Percentiles rank a stretch among this genome's conserved stretches.
Conservation (phyloP, 75 land plant genomes). For the Picea glauca region DNA sequence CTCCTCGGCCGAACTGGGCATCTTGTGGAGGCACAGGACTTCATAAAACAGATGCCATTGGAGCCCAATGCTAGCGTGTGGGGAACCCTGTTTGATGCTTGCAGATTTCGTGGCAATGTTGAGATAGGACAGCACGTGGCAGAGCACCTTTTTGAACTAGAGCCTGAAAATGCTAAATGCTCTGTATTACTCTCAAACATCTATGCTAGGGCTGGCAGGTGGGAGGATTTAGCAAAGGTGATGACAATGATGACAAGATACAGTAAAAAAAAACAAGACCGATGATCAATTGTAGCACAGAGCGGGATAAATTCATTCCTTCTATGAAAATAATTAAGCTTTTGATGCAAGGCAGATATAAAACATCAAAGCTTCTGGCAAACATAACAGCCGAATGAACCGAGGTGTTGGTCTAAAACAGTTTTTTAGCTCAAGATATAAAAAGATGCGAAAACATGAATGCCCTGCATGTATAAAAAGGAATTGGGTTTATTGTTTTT, state of each 20-base stretch:
- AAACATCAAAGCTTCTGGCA: too few species aligned
- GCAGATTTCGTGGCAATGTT: slow-evolving; percentile 29
- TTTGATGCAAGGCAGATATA: too few species aligned
- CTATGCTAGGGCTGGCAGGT: slow-evolving; percentile 32
- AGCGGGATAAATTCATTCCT: too few species aligned
- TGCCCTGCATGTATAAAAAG: too few species aligned
- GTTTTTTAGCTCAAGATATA: too few species aligned
- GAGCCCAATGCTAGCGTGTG: slow-evolving; percentile 21
- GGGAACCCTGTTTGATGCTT: slow-evolving; percentile 36
- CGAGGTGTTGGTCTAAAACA: too few species aligned
- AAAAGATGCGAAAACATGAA: too few species aligned
- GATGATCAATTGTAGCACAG: too few species aligned
- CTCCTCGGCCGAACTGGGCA: slow-evolving; percentile 23
- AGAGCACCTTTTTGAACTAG: slow-evolving; percentile 26
- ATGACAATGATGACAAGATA: slow-evolving; percentile 24
- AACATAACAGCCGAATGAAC: too few species aligned
- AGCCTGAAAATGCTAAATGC: slow-evolving; percentile 17
- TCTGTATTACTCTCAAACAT: slow-evolving; percentile 32
- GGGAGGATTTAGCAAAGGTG: slow-evolving; percentile 40
- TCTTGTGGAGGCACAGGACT: slow-evolving; percentile 28
- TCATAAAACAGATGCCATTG: slow-evolving; percentile 22
- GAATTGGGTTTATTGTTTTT: too few species aligned
- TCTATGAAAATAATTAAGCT: too few species aligned
- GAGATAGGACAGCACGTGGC: slow-evolving; percentile 31
- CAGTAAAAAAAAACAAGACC: not conserved